Evolutionary conservation across 345 rosid species (phyloP).

Genomic region (Eucalyptus tenuipes): DNA sequence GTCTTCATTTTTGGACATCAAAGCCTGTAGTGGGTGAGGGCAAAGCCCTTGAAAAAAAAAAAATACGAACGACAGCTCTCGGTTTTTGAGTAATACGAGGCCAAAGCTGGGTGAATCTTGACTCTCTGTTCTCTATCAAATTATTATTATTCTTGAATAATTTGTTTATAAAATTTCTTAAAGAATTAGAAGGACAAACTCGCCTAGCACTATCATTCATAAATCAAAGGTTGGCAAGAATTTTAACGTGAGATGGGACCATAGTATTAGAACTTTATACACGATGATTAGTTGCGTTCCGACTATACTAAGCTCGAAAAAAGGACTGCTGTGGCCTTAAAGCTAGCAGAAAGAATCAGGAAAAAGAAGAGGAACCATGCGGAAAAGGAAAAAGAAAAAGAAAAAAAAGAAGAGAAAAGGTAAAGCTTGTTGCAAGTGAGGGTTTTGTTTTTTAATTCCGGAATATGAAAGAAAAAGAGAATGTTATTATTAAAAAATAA

Average conservation of each 20-base stretch:
- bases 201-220: neutral
- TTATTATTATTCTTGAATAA: neutral
- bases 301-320: neutral
- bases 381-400: neutral
- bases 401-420: neutral
- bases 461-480: neutral
- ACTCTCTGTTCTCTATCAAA: neutral
- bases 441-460: neutral
- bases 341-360: neutral
- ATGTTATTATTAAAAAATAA: neutral
- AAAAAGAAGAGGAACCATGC: neutral
- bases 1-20: neutral
- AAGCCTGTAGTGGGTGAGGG: neutral
- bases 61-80: neutral
- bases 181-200: neutral
- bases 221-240: neutral
- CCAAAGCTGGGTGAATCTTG: neutral
- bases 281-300: neutral
- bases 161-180: neutral
- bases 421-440: neutral
- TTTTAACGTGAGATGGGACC: neutral
- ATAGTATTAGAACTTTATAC: neutral
- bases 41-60: neutral
- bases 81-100: neutral
- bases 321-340: neutral